These are phyloP conservation scores for Coemansia sp. DNA, from an alignment of 192 early-diverging fungal species.

Conservation along the genomic window DNA sequence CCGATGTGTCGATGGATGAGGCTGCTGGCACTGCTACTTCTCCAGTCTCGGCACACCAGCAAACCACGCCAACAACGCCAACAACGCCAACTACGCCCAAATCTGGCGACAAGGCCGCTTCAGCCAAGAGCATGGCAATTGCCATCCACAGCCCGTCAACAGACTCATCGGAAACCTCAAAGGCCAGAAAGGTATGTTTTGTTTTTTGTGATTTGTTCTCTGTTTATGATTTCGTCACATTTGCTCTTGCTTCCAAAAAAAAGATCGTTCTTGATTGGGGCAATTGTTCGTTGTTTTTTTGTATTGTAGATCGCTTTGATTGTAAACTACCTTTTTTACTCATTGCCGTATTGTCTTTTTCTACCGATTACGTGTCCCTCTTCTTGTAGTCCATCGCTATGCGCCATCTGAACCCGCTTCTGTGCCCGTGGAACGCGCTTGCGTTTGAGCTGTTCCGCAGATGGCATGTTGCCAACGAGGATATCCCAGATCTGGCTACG, in stretches of 20 bases:
- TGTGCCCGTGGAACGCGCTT: conserved; percentile 44
- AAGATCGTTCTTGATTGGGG: conserved; percentile 1
- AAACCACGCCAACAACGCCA: neutral
- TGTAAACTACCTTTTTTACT: conserved; percentile 1
- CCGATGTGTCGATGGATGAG: conserved; percentile 42
- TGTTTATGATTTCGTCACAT: neutral
- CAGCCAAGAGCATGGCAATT: neutral
- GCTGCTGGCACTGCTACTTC: neutral
- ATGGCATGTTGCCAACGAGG: conserved; percentile 44
- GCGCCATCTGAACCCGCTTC: conserved; percentile 43
- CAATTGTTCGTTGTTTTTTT: neutral
- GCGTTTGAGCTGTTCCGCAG: conserved; percentile 38
- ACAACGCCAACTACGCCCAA: neutral
- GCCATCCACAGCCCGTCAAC: neutral
- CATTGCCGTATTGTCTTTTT: neutral
- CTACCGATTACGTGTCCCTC: conserved; percentile 5
- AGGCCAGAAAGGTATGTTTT: conserved; percentile 9
- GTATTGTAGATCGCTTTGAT: conserved; percentile 1
- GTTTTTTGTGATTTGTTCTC: neutral
- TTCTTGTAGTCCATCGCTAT: conserved; percentile 30
- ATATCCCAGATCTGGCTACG: conserved; percentile 37
- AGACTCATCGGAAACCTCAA: neutral
- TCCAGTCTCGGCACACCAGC: neutral
- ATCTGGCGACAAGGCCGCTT: conserved; percentile 4
- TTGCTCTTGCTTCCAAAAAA: conserved; percentile 1